Evolutionary conservation across 78 protist genomes (phyloP).

Genomic region (Ministeria vibrans): DNA sequence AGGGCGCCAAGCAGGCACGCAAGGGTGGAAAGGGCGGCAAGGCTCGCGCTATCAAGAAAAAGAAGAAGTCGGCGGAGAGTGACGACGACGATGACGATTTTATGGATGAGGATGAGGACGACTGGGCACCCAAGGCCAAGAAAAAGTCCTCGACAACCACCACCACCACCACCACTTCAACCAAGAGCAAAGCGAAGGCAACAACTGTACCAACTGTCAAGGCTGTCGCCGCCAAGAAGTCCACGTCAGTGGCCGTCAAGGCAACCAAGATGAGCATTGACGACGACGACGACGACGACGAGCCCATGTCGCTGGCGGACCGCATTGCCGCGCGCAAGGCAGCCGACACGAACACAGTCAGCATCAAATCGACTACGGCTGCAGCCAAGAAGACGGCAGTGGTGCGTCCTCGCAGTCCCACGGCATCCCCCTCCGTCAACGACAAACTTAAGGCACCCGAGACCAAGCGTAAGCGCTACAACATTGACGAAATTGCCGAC

Average conservation of each 20-base stretch:
- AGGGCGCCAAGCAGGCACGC: background rate
- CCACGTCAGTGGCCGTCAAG: background rate
- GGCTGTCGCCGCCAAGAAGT: background rate
- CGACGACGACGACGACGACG: constrained; percentile 6
- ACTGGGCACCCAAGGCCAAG: background rate
- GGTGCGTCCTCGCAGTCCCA: background rate
- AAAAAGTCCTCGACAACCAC: background rate
- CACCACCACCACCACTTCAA: background rate
- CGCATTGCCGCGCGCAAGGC: constrained; percentile 8
- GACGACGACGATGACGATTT: background rate
- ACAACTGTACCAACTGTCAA: background rate
- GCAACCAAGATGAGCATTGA: background rate
- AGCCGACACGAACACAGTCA: background rate
- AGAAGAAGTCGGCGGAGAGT: background rate
- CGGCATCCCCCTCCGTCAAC: background rate
- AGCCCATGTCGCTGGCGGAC: background rate
- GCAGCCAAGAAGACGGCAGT: background rate
- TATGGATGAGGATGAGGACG: constrained; percentile 3
- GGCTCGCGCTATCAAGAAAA: background rate
- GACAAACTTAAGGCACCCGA: background rate
- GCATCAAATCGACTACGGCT: background rate
- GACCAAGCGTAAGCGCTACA: background rate
- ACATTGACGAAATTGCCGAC: background rate
- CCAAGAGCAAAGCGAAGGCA: background rate
- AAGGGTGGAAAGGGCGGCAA: background rate